Evolutionary conservation across 2,329 filamentous ascomycete species (phyloP), one percentile per base, ranked within the genome.

Genomic region (Botrytis porri): DNA sequence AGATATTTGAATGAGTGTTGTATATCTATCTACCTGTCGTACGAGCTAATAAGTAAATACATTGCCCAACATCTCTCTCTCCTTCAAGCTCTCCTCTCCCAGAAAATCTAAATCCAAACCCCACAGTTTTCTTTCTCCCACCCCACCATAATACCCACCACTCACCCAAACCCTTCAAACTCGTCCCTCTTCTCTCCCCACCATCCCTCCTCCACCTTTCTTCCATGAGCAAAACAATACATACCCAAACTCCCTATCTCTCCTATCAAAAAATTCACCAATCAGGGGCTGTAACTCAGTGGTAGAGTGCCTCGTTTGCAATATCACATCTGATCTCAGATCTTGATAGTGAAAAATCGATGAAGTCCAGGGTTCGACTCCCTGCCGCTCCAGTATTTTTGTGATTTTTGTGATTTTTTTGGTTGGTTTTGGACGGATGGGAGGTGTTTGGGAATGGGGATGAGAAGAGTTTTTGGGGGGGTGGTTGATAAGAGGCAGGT

Each of bases 171-270:
- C 20, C 20, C 37, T 9, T 10, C 37, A 37, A 1, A 6, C 37
- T 8, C 37, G 12, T 39, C 37, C 37, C n/a, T n/a, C n/a, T n/a
- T n/a, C n/a, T n/a, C 41, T 20, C 41, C 18, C 18, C 18, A 45
- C 43, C 37, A 7, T 39, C 37, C 37, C 37, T 37, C 7, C 7
- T 39, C 43, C 43, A 20, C 22, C 18, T 22, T 9, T 22, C 1
- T 7, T 20, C 12, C 14, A 7, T 6, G 1, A 4, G 3, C 4
- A 20, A 20, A 7, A 20, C 1, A 10, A 48, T 22, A 29, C 29
- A 7, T 16, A 0, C 0, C 4, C 0, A 54, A 54, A 54, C 0
- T 1, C 2, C 0, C 4, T 0, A 0, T 2, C 0, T 0, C 0
- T 1, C 6, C 1, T 10, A n/a, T 16, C 5, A 45, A 7, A 1